Evolutionary conservation across 2,329 filamentous ascomycete species (phyloP).

Genomic region (Diaporthe caulivora): DNA sequence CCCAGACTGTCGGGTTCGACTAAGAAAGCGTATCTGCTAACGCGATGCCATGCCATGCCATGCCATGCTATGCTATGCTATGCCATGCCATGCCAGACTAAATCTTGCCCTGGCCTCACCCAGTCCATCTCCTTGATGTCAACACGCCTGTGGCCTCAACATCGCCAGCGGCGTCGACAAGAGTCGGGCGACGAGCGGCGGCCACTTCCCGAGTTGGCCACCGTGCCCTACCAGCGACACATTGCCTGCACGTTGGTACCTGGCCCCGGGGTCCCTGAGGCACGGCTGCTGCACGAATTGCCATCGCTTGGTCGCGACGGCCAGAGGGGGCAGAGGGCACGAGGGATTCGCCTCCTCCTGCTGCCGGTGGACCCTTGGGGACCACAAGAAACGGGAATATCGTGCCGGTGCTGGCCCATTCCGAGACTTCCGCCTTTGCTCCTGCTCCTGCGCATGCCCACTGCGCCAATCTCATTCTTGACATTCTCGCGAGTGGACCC

Average conservation of each 20-base stretch:
- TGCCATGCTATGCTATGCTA: constrained; percentile 26
- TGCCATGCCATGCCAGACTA: constrained; percentile 23
- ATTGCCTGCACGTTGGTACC: background rate
- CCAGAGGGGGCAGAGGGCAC: no score
- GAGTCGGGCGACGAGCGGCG: background rate
- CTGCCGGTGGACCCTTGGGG: background rate
- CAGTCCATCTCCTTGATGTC: background rate
- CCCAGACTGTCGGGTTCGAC: constrained; percentile 54
- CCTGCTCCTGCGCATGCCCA: constrained; percentile 12
- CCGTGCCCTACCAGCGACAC: background rate
- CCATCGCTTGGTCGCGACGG: background rate
- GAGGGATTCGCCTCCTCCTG: constrained; percentile 23
- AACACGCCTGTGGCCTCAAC: constrained; percentile 1
- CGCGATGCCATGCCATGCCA: constrained; percentile 38
- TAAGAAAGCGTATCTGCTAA: constrained; percentile 50
- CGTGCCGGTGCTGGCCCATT: constrained; percentile 33
- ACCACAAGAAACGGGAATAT: constrained; percentile 24
- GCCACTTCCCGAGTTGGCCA: constrained; percentile 10
- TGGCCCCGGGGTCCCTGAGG: constrained; percentile 12
- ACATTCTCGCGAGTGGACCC: constrained; percentile 33
- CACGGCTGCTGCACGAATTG: constrained; percentile 12
- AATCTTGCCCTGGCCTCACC: constrained; percentile 16
- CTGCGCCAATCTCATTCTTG: constrained; percentile 21
- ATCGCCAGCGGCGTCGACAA: constrained; percentile 9
- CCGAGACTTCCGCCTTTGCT: constrained; percentile 35